Evolutionary conservation across 2,329 filamentous ascomycete genomes (phyloP), one percentile per base, ranked within the genome.

Genomic region (Alternaria novae-zelandiae): DNA sequence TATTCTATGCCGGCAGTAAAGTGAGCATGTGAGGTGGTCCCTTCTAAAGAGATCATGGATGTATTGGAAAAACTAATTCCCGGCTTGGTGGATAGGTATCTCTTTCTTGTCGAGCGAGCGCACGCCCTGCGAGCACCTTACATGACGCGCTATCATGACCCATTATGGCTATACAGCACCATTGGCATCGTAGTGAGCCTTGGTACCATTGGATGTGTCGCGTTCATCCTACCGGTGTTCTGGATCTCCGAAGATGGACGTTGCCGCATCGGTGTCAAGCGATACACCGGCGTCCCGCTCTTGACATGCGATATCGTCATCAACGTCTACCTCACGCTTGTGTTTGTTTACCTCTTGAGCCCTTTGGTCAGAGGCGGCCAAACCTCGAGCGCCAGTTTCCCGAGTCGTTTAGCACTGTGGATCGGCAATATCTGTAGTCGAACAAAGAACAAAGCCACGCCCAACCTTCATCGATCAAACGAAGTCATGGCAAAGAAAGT

Each of bases 91-190:
- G 4, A 5, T 21, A 79, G 78, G 70, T 82, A 83, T 57, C 63
- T 82, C 5, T 82, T 82, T 60, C 74, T 83, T 1, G 74, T 82
- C 23, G 82, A 83, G 61, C 72, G 82, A 23, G 74, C 76, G 10
- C 81, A 82, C 62, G 74, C 75, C 7, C 66, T 83, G 15, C 74
- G 80, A 41, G 70, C 76, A 7, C 73, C 78, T 0, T 75, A 77
- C 60, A 68, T 72, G 41, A 61, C 72, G 3, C 72, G 81, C 20
- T 53, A 62, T 6, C 66, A 70, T 12, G 80, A 82, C 54, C 72
- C 71, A 57, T 59, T 82, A 13, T 83, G 79, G 78, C 43, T 81
- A 1, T 11, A 57, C 8, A 74, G 76, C 25, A 77, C 78, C 50
- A 51, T 70, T 54, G 21, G 70, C 25, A 68, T 76, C 12, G 45